A percentile compares a stretch with the other conserved stretches of the same genome.
phyloP scores from a whole-genome alignment of 345 rosid genomes.

The Citrus reticulata region DNA sequence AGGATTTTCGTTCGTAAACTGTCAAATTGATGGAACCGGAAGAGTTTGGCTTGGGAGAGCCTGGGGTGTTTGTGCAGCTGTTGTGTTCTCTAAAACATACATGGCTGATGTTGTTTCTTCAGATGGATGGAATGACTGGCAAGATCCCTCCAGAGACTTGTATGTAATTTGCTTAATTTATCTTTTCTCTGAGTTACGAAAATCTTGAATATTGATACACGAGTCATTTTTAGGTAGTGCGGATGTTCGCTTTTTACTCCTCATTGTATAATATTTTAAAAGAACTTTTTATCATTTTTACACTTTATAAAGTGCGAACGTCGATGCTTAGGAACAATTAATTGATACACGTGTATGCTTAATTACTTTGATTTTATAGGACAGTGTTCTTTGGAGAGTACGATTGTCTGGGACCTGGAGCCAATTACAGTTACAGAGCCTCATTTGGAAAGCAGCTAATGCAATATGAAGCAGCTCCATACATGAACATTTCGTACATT shows the following conservation, averaged over 20 bases:
- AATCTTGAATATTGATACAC: too few species aligned
- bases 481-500: slow-evolving; percentile 51
- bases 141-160: slow-evolving; percentile 56
- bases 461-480: slow-evolving; percentile 51
- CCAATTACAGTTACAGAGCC: slow-evolving; percentile 39
- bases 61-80: slow-evolving; percentile 63
- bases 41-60: slow-evolving; percentile 76
- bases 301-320: too few species aligned
- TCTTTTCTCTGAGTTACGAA: too few species aligned
- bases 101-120: slow-evolving; percentile 54
- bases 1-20: slow-evolving; percentile 71
- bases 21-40: slow-evolving; percentile 57
- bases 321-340: rapidly evolving
- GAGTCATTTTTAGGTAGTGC: too few species aligned
- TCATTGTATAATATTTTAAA: too few species aligned
- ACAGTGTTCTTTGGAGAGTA: slow-evolving; percentile 69
- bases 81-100: slow-evolving; percentile 58
- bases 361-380: slow-evolving; percentile 28
- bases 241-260: too few species aligned
- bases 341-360: too few species aligned
- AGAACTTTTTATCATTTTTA: too few species aligned
- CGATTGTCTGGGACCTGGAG: slow-evolving; percentile 61
- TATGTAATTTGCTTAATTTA: background rate
- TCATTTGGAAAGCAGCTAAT: slow-evolving; percentile 48
- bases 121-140: slow-evolving; percentile 80